Evolutionary conservation across 176 grass and related monocot species (phyloP), one percentile per base, ranked within the genome.

Genomic region (Lolium perenne): DNA sequence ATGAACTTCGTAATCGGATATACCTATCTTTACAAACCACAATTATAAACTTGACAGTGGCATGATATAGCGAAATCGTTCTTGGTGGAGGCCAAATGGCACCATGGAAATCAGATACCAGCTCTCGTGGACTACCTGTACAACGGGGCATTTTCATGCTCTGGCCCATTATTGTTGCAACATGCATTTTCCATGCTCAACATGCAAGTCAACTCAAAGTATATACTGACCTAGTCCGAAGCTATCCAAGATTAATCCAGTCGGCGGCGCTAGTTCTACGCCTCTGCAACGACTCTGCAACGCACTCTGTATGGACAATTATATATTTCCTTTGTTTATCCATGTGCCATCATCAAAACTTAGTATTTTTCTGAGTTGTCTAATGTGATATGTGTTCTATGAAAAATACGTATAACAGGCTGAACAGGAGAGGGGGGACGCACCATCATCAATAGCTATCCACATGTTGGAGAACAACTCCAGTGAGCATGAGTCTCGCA

Each of bases 41-140:
- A 12, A 7, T 43, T 1, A 41, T 20, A 70, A 5, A 71, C 20
- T 26, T 53, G 11, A 40, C 38, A 93, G 88, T 93, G 91, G 92
- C 32, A 55, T 21, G 86, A 91, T 53, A 11, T 88, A 5, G 82
- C 65, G 26, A 55, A 50, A 29, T 20, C 86, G 8, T 88, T 41
- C 65, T 61, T 88, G 29, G 53, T 82, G 70, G 92, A 91, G 65
- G 88, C 92, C 47, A 93, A 88, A 17, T 93, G 88, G 92, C 77
- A 91, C 38, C 66, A 86, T 45, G 38, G 46, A n/a, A 86, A 69
- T 48, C 64, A 11, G 18, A 88, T 3, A 32, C 86, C 92, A 25
- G 54, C 13, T 6, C 35, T 93, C 3, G 2, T 76, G 1, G 86
- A 88, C 6, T 93, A 76, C 16, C 20, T 91, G 38, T 26, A 83